phyloP scores from a whole-genome alignment of 176 grass and related monocot genomes.

The Ampelocalamus luodianensis region DNA sequence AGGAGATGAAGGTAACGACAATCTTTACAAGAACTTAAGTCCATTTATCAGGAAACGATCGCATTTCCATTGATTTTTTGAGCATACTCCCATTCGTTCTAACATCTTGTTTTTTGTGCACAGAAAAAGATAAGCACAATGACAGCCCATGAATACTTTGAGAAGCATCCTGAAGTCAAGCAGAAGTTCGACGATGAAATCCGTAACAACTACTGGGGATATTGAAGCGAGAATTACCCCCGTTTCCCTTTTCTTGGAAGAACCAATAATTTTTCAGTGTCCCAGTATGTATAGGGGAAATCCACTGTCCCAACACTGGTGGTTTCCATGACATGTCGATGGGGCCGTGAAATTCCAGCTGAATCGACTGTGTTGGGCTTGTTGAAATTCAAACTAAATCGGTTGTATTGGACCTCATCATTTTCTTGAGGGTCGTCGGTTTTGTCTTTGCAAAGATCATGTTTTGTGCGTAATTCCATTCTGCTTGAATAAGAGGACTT shows the following conservation, averaged over 20 bases:
- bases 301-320: constrained; percentile 9
- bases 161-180: constrained; percentile 84
- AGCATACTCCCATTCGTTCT: not conserved
- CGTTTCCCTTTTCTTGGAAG: constrained; percentile 27
- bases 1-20: constrained; percentile 73
- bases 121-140: constrained; percentile 96
- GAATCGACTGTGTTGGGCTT: constrained; percentile 3
- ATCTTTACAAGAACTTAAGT: not conserved
- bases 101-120: constrained; percentile 24
- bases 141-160: constrained; percentile 90
- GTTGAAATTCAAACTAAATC: constrained; percentile 28
- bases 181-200: constrained; percentile 96
- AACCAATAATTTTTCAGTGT: constrained; percentile 45
- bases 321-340: constrained; percentile 41
- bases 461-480: constrained; percentile 18
- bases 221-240: constrained; percentile 54
- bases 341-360: constrained; percentile 38
- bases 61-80: not conserved
- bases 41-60: not conserved
- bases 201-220: constrained; percentile 88
- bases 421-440: not conserved
- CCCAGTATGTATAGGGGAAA: constrained; percentile 41
- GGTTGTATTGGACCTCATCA: constrained; percentile 30
- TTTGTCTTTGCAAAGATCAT: not conserved
- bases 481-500: constrained; percentile 39